Evolutionary conservation across 495 filamentous ascomycete species (phyloP), one percentile per base, ranked within the genome.

Genomic region (Friedmanniomyces simplex): DNA sequence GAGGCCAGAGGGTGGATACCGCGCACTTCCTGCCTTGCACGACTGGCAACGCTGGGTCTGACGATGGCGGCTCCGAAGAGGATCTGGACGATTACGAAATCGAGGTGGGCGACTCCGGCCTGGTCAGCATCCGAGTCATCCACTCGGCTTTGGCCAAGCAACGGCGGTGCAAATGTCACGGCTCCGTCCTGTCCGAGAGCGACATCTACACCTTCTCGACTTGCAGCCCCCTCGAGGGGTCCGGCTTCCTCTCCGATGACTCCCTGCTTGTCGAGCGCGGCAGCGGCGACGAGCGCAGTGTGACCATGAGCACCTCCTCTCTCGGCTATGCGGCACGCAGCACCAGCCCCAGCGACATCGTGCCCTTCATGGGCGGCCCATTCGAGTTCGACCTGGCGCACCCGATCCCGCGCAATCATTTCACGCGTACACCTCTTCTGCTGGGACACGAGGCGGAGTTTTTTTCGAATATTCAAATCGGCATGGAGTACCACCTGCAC

Each of bases 361-460:
- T 51, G 7, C 7, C 1, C 2, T 20, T 20, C n/a, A 36, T 36
- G n/a, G 49, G 25, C 16, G 24, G 25, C 25, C 14, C 3, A 20
- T 51, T 36, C 11, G 49, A 32, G n/a, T 14, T n/a, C 10, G 24
- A 12, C 11, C 7, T 22, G 11, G 24, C 24, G 24, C 24, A 51
- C 10, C 24, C 28, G 20, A 18, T 36, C 8, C 49, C 49, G 10
- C n/a, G 32, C 3, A 3, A 51, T 20, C 18, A 34, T 22, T 51
- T 51, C 85, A 74, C 88, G 89, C 41, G 86, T 88, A 71, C 89
- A 93, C 0, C 89, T 87, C 50, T 83, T 74, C 1, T 67, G 34
- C 0, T 43, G 2, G 39, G 39, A 20, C 39, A 43, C 39, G 39
- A 43, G 14, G 5, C 39, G 39, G 4, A 43, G 39, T 43, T 16